Evolutionary conservation across 768 basidiomycete species (phyloP).

Genomic region (Termitomyces sp.): DNA sequence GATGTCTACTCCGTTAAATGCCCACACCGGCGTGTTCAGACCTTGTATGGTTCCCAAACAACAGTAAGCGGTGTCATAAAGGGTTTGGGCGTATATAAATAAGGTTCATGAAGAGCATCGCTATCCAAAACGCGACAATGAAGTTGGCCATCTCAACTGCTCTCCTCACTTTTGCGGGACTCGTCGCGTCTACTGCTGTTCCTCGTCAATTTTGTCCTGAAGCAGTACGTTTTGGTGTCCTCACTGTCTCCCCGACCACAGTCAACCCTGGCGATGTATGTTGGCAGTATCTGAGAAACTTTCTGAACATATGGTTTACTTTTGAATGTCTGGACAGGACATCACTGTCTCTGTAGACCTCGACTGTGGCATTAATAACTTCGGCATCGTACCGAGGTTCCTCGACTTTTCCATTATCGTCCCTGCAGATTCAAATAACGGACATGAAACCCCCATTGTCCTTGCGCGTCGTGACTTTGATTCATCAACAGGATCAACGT

Average conservation of each 20-base stretch:
- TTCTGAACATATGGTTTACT: background rate
- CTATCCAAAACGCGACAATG: constrained; percentile 1
- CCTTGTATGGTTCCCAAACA: background rate
- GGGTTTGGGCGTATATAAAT: background rate
- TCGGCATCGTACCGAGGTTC: constrained; percentile 6
- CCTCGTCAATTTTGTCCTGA: constrained; percentile 4
- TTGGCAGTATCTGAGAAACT: background rate
- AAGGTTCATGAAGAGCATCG: background rate
- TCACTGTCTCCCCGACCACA: constrained; percentile 2
- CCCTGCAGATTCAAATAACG: constrained; percentile 2
- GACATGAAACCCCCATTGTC: constrained; percentile 8
- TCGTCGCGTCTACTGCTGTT: constrained; percentile 1
- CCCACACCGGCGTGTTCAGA: background rate
- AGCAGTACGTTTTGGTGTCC: constrained; percentile 7
- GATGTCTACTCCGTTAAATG: background rate
- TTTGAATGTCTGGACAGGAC: background rate
- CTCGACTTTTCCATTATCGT: constrained; percentile 10
- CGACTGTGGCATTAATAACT: constrained; percentile 2
- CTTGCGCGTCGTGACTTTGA: constrained; percentile 8
- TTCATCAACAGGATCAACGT: background rate
- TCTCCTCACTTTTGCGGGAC: constrained; percentile 8
- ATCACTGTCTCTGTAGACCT: constrained; percentile 5
- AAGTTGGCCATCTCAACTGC: constrained; percentile 8
- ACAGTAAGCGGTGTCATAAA: background rate
- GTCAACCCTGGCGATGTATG: constrained; percentile 12